phyloP scores from a whole-genome alignment of 2,329 filamentous ascomycete species.

The Dothistroma pini region DNA sequence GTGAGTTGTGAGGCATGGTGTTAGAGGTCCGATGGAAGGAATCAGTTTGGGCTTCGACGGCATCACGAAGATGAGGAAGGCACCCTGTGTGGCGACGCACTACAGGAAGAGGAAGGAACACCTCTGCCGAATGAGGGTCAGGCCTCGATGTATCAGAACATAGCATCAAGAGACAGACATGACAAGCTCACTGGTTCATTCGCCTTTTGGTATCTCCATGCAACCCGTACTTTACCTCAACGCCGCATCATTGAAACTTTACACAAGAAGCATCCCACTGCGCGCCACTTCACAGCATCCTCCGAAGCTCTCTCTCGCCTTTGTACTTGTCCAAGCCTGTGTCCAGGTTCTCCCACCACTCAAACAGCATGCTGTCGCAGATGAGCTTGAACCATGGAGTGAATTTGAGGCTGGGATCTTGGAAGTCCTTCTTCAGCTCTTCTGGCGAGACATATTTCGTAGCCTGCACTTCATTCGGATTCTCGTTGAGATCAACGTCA shows the following conservation, averaged over 20 bases:
- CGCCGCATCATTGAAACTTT: neutral
- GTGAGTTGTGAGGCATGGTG: neutral
- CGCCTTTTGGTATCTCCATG: conserved; percentile 19
- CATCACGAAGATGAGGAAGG: neutral
- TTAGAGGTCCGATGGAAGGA: neutral
- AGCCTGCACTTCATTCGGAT: conserved; percentile 84
- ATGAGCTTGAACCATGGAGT: conserved; percentile 99
- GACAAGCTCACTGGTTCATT: neutral
- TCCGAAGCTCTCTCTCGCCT: conserved; percentile 80
- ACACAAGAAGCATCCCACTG: neutral
- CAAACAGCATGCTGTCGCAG: conserved; percentile 93
- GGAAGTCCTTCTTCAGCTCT: conserved; percentile 79
- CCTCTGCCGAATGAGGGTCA: neutral
- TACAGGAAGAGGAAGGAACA: neutral
- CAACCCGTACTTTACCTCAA: conserved; percentile 6
- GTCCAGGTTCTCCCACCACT: conserved; percentile 92
- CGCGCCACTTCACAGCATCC: conserved; percentile 55
- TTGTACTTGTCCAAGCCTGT: conserved; percentile 77
- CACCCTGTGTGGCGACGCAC: neutral
- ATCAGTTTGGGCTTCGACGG: neutral
- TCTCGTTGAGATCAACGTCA: conserved; percentile 77
- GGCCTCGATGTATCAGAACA: neutral
- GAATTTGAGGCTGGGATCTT: conserved; percentile 75
- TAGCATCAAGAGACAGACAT: neutral
- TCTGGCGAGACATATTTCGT: conserved; percentile 79